These are phyloP conservation scores for Rhizomucor pusillus DNA, from an alignment of 371 early-diverging fungal species.

Conservation along the genomic window DNA sequence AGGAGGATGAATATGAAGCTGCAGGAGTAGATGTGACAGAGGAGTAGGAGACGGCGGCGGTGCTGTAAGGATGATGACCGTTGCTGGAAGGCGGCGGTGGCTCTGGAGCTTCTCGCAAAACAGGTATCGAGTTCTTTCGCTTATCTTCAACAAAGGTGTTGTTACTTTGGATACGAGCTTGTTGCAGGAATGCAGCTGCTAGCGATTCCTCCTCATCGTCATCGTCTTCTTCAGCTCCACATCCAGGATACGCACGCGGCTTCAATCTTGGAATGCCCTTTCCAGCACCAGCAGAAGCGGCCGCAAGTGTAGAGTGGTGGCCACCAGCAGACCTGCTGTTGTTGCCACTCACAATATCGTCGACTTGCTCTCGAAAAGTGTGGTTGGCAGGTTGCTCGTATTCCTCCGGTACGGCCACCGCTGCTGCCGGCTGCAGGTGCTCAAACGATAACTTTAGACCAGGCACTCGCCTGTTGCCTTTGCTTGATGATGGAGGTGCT, in stretches of 20 bases:
- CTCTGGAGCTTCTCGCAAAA: conserved; percentile 35
- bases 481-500: too few relatives aligned
- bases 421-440: conserved; percentile 16
- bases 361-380: conserved; percentile 36
- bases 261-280: conserved; percentile 2
- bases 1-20: conserved; percentile 8
- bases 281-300: conserved; percentile 4
- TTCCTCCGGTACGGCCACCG: background rate
- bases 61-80: background rate
- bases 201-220: conserved; percentile 18
- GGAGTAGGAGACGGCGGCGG: background rate
- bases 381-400: conserved; percentile 1
- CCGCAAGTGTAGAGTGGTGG: background rate
- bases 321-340: conserved; percentile 13
- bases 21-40: background rate
- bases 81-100: conserved; percentile 21
- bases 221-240: conserved; percentile 16
- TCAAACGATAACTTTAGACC: conserved; percentile 22
- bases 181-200: conserved; percentile 9
- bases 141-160: conserved; percentile 3
- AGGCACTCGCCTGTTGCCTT: conserved; percentile 14
- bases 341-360: conserved; percentile 35
- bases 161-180: background rate
- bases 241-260: conserved; percentile 11
- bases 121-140: conserved; percentile 16